These are phyloP conservation scores for Kwoniella botswanensis DNA, from an alignment of 768 basidiomycete genomes.

Conservation along the genomic window DNA sequence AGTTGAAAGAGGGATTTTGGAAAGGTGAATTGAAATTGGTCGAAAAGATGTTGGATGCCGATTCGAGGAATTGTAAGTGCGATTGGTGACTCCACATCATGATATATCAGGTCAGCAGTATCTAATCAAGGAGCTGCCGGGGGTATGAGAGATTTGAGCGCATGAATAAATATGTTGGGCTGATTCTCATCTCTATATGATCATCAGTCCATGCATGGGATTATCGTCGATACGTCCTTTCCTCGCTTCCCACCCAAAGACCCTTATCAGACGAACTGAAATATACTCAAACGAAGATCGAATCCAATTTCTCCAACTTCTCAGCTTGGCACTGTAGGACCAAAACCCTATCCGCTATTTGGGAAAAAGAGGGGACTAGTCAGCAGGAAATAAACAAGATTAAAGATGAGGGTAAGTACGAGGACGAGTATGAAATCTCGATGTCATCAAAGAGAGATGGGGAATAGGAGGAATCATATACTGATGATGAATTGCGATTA, in stretches of 20 bases:
- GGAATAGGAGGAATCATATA: no score
- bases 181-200: background rate
- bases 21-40: slow-evolving; percentile 81
- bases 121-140: background rate
- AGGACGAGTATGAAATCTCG: no score
- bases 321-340: slow-evolving; percentile 99
- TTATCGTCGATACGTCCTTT: slow-evolving; percentile 85
- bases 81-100: background rate
- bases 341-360: slow-evolving; percentile 72
- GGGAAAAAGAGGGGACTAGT: slow-evolving; percentile 59
- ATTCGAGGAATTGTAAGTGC: slow-evolving; percentile 86
- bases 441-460: no score
- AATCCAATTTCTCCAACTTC: slow-evolving; percentile 93
- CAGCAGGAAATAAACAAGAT: slow-evolving; percentile 65
- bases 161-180: background rate
- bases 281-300: slow-evolving; percentile 89
- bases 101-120: slow-evolving; percentile 2
- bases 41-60: slow-evolving; percentile 88
- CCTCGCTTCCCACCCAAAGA: slow-evolving; percentile 65
- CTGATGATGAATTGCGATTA: background rate
- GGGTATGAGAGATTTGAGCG: background rate
- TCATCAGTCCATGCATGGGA: slow-evolving; percentile 87
- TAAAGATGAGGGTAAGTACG: slow-evolving; percentile 70
- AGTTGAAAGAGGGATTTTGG: slow-evolving; percentile 82
- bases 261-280: slow-evolving; percentile 72